Percentiles rank a stretch among this genome's conserved stretches.
These are phyloP conservation scores for Xylaria polymorpha DNA, from an alignment of 2,329 filamentous ascomycete genomes.

Conservation along the genomic window DNA sequence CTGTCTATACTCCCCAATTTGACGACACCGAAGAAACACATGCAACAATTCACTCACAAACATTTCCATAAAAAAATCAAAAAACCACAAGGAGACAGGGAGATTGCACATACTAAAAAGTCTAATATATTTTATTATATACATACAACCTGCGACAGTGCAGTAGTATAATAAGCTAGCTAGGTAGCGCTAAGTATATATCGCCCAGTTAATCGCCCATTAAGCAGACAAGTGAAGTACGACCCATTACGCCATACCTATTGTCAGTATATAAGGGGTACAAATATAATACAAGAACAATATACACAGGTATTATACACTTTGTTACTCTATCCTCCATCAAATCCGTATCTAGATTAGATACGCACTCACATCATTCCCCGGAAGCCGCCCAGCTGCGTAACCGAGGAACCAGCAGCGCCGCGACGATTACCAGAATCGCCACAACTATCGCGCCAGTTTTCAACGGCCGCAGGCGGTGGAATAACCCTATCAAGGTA, in stretches of 20 bases:
- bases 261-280: background rate
- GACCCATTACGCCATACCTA: background rate
- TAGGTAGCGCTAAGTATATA: too few species aligned
- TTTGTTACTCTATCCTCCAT: background rate
- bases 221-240: too few species aligned
- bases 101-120: too few species aligned
- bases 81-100: too few species aligned
- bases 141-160: too few species aligned
- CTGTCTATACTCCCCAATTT: too few species aligned
- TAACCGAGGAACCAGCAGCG: background rate
- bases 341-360: background rate
- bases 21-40: too few species aligned
- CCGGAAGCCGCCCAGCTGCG: conserved; percentile 6
- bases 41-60: too few species aligned
- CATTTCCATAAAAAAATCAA: too few species aligned
- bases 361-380: conserved; percentile 20
- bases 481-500: background rate
- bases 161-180: too few species aligned
- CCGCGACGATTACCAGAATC: background rate
- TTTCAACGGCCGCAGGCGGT: background rate
- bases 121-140: too few species aligned
- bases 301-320: background rate
- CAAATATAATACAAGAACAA: background rate
- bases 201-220: too few species aligned
- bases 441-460: background rate